Percentiles rank a stretch among this genome's conserved stretches.
These are phyloP conservation scores for Cicer bijugum DNA, from an alignment of 306 rosid species.

Conservation along the genomic window DNA sequence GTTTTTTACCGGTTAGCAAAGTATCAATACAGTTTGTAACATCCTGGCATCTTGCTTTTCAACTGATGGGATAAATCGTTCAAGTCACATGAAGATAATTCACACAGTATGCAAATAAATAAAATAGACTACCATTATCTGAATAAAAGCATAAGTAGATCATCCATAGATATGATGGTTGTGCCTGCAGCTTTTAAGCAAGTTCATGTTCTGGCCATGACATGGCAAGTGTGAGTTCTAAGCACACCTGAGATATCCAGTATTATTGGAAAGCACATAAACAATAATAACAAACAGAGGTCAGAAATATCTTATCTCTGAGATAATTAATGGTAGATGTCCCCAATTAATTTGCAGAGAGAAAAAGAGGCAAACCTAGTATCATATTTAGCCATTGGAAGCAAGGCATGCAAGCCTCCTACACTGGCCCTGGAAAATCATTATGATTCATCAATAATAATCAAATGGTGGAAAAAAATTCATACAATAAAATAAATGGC, in stretches of 20 bases:
- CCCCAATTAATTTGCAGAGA: slow-evolving; percentile 53
- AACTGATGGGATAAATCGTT: slow-evolving; percentile 37
- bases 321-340: slow-evolving; percentile 44
- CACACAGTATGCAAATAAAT: slow-evolving; percentile 25
- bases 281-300: slow-evolving; percentile 29
- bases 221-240: slow-evolving; percentile 36
- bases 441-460: slow-evolving; percentile 50
- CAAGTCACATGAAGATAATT: slow-evolving; percentile 24
- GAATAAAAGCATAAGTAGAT: slow-evolving; percentile 27
- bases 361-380: slow-evolving; percentile 53
- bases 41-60: slow-evolving; percentile 37
- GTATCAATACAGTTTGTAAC: not conserved
- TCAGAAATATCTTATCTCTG: slow-evolving; percentile 47
- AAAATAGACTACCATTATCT: slow-evolving; percentile 33
- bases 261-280: slow-evolving; percentile 30
- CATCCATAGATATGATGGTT: slow-evolving; percentile 38
- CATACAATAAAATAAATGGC: slow-evolving; percentile 21
- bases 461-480: slow-evolving; percentile 30
- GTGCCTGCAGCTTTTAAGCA: slow-evolving; percentile 38
- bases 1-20: slow-evolving; percentile 2
- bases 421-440: slow-evolving; percentile 62
- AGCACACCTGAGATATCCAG: slow-evolving; percentile 47
- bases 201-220: slow-evolving; percentile 42
- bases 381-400: slow-evolving; percentile 58
- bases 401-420: slow-evolving; percentile 61